Evolutionary conservation across 495 filamentous ascomycete species (phyloP).

Genomic region (Lasiosphaeria ovina): DNA sequence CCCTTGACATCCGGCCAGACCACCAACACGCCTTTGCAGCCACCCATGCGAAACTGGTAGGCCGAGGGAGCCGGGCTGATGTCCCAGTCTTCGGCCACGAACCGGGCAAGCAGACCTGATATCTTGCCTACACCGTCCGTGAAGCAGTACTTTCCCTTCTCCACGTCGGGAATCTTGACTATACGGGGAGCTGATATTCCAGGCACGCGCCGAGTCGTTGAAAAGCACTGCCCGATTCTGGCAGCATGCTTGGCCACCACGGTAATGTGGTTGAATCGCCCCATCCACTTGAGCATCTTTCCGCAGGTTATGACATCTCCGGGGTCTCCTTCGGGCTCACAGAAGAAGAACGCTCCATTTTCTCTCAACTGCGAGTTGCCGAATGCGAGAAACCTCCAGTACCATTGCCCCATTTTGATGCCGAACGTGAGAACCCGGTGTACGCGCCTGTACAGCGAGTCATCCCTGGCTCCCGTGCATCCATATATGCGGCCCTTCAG

Average conservation of each 20-base stretch:
- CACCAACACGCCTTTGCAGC: constrained; percentile 85
- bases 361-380: constrained; percentile 96
- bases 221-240: constrained; percentile 91
- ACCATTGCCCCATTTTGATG: constrained; percentile 75
- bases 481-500: constrained; percentile 46
- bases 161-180: constrained; percentile 60
- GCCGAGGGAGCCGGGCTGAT: constrained; percentile 66
- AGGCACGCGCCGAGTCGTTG: constrained; percentile 74
- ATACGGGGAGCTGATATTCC: constrained; percentile 42
- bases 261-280: constrained; percentile 72
- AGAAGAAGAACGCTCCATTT: constrained; percentile 87
- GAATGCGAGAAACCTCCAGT: constrained; percentile 89
- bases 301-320: constrained; percentile 59
- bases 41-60: constrained; percentile 88
- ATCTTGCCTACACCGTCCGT: constrained; percentile 96
- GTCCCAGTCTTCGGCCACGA: constrained; percentile 63
- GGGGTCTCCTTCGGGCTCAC: constrained; percentile 42
- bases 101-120: constrained; percentile 68
- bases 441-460: constrained; percentile 73
- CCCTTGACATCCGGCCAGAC: constrained; percentile 60
- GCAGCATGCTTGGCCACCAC: constrained; percentile 83
- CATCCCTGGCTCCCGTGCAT: constrained; percentile 48
- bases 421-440: constrained; percentile 70
- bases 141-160: constrained; percentile 65
- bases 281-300: constrained; percentile 89